These are phyloP conservation scores for Clavispora santaluciae DNA, from an alignment of 805 yeast species.

Conservation along the genomic window DNA sequence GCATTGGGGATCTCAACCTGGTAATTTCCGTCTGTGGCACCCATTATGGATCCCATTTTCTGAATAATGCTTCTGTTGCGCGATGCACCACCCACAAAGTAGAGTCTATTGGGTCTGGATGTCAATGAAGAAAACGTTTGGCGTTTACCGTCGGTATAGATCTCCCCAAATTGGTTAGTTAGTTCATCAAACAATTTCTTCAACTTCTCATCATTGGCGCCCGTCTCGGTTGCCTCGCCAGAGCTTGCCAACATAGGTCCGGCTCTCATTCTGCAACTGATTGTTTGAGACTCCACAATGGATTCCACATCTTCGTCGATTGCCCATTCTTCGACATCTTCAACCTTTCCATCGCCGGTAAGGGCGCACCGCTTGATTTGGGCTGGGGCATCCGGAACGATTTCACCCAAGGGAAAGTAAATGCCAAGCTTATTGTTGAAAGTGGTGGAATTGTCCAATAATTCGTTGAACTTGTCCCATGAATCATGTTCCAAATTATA, in stretches of 20 bases:
- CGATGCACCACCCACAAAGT: conserved; percentile 87
- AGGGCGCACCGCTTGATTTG: conserved; percentile 53
- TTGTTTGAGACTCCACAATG: conserved; percentile 82
- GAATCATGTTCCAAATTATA: conserved; percentile 28
- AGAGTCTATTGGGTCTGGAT: conserved; percentile 62
- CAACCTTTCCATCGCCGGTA: conserved; percentile 21
- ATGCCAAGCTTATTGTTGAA: conserved; percentile 57
- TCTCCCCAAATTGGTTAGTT: conserved; percentile 33
- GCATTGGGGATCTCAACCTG: conserved; percentile 79
- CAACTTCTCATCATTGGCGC: conserved; percentile 4
- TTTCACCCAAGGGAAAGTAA: conserved; percentile 87
- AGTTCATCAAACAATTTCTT: conserved; percentile 22
- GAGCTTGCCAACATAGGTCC: conserved; percentile 57
- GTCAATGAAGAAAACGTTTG: conserved; percentile 41
- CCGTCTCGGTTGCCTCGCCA: conserved; percentile 3
- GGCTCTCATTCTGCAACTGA: conserved; percentile 75
- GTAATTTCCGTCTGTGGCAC: conserved; percentile 60
- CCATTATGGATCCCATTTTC: conserved; percentile 67
- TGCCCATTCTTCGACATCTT: conserved; percentile 34
- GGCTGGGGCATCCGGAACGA: conserved; percentile 75
- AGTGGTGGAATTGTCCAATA: conserved; percentile 36
- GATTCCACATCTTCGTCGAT: conserved; percentile 62
- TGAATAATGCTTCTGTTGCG: conserved; percentile 62
- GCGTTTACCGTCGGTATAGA: conserved; percentile 46
- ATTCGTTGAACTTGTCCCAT: conserved; percentile 62